Evolutionary conservation across 306 rosid species (phyloP).

Genomic region (Begonia masoniana): DNA sequence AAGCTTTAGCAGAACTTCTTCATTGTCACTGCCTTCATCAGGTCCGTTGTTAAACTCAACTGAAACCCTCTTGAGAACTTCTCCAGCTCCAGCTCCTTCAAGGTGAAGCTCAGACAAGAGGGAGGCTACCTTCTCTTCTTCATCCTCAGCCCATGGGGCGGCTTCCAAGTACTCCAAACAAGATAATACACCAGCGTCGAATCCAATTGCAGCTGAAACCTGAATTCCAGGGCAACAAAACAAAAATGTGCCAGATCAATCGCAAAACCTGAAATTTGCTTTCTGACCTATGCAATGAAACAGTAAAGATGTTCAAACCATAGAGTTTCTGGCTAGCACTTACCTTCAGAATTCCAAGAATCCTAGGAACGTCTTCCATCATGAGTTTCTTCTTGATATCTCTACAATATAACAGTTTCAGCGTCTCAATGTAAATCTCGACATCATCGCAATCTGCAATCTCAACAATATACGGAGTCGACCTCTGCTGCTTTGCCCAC

Average conservation of each 20-base stretch:
- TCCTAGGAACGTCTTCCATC: slow-evolving; percentile 79
- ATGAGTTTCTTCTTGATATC: slow-evolving; percentile 81
- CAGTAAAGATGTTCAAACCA: too few species aligned
- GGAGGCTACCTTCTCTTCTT: slow-evolving; percentile 95
- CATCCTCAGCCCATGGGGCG: slow-evolving; percentile 97
- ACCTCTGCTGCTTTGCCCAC: slow-evolving; percentile 59
- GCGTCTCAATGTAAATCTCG: slow-evolving; percentile 77
- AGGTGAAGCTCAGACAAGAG: slow-evolving; percentile 82
- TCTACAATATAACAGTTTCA: slow-evolving; percentile 82
- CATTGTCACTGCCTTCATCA: slow-evolving; percentile 70
- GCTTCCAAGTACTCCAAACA: slow-evolving; percentile 98
- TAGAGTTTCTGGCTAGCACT: too few species aligned
- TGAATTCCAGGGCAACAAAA: slow-evolving; percentile 13
- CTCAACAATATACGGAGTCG: slow-evolving; percentile 61
- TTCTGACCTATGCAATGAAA: too few species aligned
- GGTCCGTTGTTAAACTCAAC: slow-evolving; percentile 46
- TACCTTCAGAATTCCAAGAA: slow-evolving; percentile 85
- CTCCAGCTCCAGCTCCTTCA: slow-evolving; percentile 79
- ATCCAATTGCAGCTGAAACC: slow-evolving; percentile 95
- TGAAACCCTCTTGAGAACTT: slow-evolving; percentile 87
- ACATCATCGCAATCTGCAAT: slow-evolving; percentile 94
- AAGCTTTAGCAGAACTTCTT: slow-evolving; percentile 84
- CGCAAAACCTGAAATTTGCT: too few species aligned
- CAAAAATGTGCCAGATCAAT: background rate
- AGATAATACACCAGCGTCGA: slow-evolving; percentile 85